phyloP scores from a whole-genome alignment of 1,284 basidiomycete species.

The Ceratobasidium sp. region DNA sequence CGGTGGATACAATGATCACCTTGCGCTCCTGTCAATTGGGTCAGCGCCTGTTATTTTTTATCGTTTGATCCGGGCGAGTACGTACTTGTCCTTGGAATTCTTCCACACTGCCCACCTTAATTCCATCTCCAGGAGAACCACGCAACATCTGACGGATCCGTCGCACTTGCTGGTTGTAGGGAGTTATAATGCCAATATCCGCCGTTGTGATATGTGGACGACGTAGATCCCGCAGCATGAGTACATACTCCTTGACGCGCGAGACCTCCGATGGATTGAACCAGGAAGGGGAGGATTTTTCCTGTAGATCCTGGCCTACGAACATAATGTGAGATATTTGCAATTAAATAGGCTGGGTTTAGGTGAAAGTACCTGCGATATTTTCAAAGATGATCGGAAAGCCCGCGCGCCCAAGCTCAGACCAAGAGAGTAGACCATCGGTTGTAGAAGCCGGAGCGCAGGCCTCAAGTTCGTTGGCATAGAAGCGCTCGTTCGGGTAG shows the following conservation, averaged over 20 bases:
- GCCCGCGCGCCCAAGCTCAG: slow-evolving; percentile 55
- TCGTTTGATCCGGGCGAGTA: background rate
- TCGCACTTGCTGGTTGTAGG: slow-evolving; percentile 62
- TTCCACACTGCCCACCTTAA: slow-evolving; percentile 66
- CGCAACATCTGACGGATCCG: slow-evolving; percentile 57
- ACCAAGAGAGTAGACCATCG: slow-evolving; percentile 53
- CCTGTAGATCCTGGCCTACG: slow-evolving; percentile 59
- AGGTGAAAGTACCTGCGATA: slow-evolving; percentile 56
- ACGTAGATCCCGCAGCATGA: slow-evolving; percentile 50
- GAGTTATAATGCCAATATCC: slow-evolving; percentile 63
- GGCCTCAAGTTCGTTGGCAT: slow-evolving; percentile 58
- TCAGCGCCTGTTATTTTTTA: background rate
- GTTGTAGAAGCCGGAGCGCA: slow-evolving; percentile 55
- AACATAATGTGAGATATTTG: background rate
- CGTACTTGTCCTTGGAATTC: slow-evolving; percentile 68
- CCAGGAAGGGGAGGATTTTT: slow-evolving; percentile 68
- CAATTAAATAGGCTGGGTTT: background rate
- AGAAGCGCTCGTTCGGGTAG: slow-evolving; percentile 66
- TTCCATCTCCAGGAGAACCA: slow-evolving; percentile 50
- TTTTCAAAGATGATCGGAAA: slow-evolving; percentile 69
- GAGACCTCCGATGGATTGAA: slow-evolving; percentile 67
- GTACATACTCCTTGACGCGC: slow-evolving; percentile 61
- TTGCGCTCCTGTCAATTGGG: slow-evolving; percentile 58
- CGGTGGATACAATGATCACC: slow-evolving; percentile 66
- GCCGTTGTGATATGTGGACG: slow-evolving; percentile 52